A percentile compares a stretch with the other conserved stretches of the same genome.
phyloP scores from a whole-genome alignment of 78 protist species.

The Creolimax fragrantissima region DNA sequence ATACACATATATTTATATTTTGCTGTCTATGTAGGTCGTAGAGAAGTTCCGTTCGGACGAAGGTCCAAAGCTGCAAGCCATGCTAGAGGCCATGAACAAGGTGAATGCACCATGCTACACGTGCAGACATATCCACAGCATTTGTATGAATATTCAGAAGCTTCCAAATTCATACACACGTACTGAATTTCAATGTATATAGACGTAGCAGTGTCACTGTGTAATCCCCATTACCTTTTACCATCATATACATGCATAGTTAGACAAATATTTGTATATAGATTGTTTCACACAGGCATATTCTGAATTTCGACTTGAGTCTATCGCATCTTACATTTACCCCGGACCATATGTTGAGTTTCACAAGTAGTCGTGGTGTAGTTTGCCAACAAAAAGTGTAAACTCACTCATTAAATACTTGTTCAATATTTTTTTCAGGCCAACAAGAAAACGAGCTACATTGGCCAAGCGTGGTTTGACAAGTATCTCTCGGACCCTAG shows the following conservation, averaged over 20 bases:
- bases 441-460: conserved; percentile 16
- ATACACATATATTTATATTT: no score
- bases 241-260: neutral
- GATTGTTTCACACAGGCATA: no score
- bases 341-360: no score
- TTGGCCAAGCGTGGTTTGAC: conserved; percentile 10
- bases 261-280: neutral
- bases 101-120: neutral
- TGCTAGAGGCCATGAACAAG: neutral
- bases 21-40: no score
- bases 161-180: neutral
- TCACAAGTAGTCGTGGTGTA: no score
- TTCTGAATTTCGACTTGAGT: no score
- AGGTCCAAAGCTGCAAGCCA: neutral
- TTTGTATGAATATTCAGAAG: neutral
- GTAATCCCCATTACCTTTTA: no score
- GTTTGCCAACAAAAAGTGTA: no score
- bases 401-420: neutral
- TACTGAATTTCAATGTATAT: neutral
- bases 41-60: neutral
- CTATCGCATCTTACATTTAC: no score
- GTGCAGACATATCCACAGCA: neutral
- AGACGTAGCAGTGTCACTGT: no score
- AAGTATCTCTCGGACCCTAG: conserved; percentile 31
- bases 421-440: neutral